Evolutionary conservation across 305 asterid species (phyloP).

Genomic region (Solanum chacoense): DNA sequence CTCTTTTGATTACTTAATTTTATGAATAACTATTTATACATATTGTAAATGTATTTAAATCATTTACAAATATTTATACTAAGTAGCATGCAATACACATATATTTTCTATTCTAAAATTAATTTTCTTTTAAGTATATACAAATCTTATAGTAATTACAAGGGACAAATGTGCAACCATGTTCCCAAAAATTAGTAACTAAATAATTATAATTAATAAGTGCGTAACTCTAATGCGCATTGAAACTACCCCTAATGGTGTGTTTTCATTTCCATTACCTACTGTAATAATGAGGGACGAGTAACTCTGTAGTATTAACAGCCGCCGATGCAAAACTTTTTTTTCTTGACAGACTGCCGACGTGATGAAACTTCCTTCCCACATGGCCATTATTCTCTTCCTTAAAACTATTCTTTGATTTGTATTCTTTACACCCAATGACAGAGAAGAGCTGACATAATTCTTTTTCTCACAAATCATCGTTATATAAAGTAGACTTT

Average conservation of each 20-base stretch:
- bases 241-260: not conserved
- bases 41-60: too few relatives aligned
- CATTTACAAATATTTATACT: too few relatives aligned
- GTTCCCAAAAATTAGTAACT: too few relatives aligned
- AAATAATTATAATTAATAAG: not conserved
- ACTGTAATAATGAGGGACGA: not conserved
- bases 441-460: not conserved
- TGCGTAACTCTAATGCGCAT: not conserved
- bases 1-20: not conserved
- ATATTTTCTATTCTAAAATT: not conserved
- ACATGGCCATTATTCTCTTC: not conserved
- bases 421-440: not conserved
- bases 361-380: constrained; percentile 1
- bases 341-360: not conserved
- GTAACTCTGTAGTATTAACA: not conserved
- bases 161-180: not conserved
- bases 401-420: not conserved
- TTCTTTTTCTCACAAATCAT: not conserved
- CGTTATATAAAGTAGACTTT: not conserved
- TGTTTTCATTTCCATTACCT: not conserved
- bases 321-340: not conserved
- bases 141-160: too few relatives aligned
- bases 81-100: not conserved
- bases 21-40: not conserved
- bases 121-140: too few relatives aligned